Percentiles rank a stretch among this genome's conserved stretches.
phyloP scores from a whole-genome alignment of 306 rosid genomes.

The Psophocarpus tetragonolobus region DNA sequence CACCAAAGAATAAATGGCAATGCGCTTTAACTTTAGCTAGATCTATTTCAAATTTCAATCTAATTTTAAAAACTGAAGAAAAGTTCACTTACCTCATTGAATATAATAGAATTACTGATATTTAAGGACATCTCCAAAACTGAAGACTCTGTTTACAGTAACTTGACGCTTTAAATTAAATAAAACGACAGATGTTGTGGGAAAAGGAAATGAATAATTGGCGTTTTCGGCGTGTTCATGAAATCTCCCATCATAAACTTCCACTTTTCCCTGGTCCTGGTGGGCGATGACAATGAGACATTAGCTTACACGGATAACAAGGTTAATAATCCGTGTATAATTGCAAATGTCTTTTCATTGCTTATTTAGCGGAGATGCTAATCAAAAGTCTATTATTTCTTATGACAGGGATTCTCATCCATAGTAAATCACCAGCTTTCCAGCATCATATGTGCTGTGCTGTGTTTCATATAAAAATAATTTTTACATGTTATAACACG shows the following conservation, averaged over 20 bases:
- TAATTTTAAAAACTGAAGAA: slow-evolving; percentile 3
- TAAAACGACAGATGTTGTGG: slow-evolving; percentile 17
- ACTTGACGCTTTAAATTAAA: slow-evolving; percentile 9
- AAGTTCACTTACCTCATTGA: neutral
- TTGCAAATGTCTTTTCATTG: neutral
- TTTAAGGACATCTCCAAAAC: slow-evolving; percentile 10
- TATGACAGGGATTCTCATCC: neutral
- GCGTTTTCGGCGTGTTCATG: slow-evolving; percentile 16
- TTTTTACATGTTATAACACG: neutral
- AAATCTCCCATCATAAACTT: slow-evolving; percentile 23
- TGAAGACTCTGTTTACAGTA: slow-evolving; percentile 15
- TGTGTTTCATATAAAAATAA: neutral
- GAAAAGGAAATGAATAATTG: neutral
- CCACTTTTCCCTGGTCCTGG: slow-evolving; percentile 28
- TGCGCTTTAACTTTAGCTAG: slow-evolving; percentile 7
- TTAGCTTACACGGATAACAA: slow-evolving; percentile 19
- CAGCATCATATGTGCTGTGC: neutral
- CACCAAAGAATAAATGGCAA: slow-evolving; percentile 25
- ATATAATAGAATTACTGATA: neutral
- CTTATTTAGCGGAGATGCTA: slow-evolving; percentile 3
- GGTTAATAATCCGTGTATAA: neutral
- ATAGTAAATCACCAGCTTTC: neutral
- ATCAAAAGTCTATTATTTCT: slow-evolving; percentile 21
- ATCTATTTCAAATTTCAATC: slow-evolving; percentile 28
- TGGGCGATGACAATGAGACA: slow-evolving; percentile 18